Base-by-base conservation (phyloP, 106 monocot genomes). In the Xerophyta viscosa region DNA sequence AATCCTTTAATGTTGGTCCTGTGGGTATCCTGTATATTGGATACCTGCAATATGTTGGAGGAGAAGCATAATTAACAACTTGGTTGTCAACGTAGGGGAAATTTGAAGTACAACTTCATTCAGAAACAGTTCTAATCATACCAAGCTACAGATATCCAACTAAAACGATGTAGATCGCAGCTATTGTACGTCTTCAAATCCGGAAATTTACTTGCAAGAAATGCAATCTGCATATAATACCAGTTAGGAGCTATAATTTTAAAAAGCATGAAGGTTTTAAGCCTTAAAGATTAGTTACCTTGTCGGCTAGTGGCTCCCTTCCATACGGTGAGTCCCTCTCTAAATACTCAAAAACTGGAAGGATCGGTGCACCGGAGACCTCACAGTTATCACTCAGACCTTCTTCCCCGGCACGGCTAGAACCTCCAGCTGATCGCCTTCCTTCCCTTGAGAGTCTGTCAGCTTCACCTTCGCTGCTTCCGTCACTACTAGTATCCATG, bases 131-230 rank as follows among this genome's bases (percentile, higher is more conserved):
- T 24, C 11, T 4, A 23, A 27, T 20, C 46, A 31, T 81, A 94
- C 96, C 96, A 96, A 26, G 96, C 88, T 25, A 96, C 88, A 69
- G 85, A 96, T 17, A 96, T 76, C 96, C 96, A 96, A 65, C 96
- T 89, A 8, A 73, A 66, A 22, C 85, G 82, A 21, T 70, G 73
- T 46, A 96, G 66, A 67, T 96, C 96, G 61, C 68, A 81, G 57
- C 96, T 96, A 48, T 46, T 84, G 27, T 74, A 89, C 4, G 70
- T 79, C 59, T 82, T 96, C 21, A 96, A 65, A 41, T 71, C 76
- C 1, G 96, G 89, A 62, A 81, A 96, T 58, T 73, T 78, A 24
- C 46, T 43, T 3, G 82, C 81, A 57, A 96, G 82, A 55, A 46
- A 33, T 24, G 67, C 70, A 58, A 96, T 85, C 96, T 96, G 81